Base-by-base conservation (phyloP, 2,329 filamentous ascomycete species). In the Chaetoscypha palmicola region DNA sequence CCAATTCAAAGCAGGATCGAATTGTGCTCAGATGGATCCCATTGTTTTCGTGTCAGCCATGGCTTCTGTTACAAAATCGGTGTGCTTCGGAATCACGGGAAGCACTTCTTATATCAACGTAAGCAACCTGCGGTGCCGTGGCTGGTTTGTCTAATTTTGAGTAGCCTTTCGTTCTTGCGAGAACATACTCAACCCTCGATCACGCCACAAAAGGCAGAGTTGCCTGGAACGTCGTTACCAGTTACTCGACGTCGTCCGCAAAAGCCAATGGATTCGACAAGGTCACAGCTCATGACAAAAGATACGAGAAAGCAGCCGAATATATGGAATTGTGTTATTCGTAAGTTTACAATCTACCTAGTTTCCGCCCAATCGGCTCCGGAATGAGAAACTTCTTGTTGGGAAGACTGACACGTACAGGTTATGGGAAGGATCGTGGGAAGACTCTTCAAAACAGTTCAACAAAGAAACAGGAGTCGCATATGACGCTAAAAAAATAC, bases 351-450 rank as follows among this genome's bases (percentile, higher is more conserved):
- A n/a, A n/a, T n/a, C n/a, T n/a, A n/a, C n/a, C n/a, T 19, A 11
- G 11, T 5, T 5, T 34, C 20, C 12, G 14, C 10, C 16, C n/a
- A n/a, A n/a, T n/a, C n/a, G n/a, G n/a, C n/a, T n/a, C n/a, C n/a
- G n/a, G n/a, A n/a, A n/a, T n/a, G n/a, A n/a, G n/a, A n/a, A n/a
- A n/a, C n/a, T n/a, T n/a, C n/a, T n/a, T n/a, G n/a, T n/a, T n/a
- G n/a, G n/a, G n/a, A n/a, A n/a, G n/a, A n/a, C 37, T 39, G n/a
- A 39, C 20, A 8, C 5, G 10, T 23, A n/a, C 17, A 84, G 84
- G 56, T 72, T 85, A 2, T 72, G 79, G 58, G 73, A 84, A 54
- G 77, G 76, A 0, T 83, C 78, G 0, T 85, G 81, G 80, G 69
- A 80, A 24, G 74, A 79, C 42, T 81, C 84, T 53, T 80, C 81